Evolutionary conservation across 805 yeast species (phyloP), one percentile per base, ranked within the genome.

Genomic region (Ogataea pilisensis): DNA sequence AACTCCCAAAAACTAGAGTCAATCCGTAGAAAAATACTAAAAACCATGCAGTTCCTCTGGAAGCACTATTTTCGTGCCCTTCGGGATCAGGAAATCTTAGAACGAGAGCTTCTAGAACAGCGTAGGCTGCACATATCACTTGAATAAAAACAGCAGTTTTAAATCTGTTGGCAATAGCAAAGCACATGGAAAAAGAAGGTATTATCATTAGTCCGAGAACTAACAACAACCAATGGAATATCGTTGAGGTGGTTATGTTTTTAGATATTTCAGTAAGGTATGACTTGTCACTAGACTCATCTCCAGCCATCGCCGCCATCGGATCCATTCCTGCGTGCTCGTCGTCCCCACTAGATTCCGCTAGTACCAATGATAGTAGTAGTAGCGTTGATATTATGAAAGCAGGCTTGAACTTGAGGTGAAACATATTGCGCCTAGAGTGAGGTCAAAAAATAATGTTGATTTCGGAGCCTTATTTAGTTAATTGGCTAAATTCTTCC

Each of bases 41-140:
- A 48, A 78, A 73, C 81, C 84, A 76, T n/a, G 78, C 76, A 0
- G 88, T 76, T 0, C 86, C 87, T 40, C 76, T 68, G 11, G 85
- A 76, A 1, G 87, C 78, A 42, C 74, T 62, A 57, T 82, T 83
- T 55, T 84, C 91, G 41, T 79, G 78, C 30, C 80, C 82, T 39
- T 74, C 70, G 27, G 68, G 67, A 55, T 84, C 91, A 1, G 85
- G 81, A 53, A 82, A 84, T 35, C 76, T 64, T 8, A 83, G 64
- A 37, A 82, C 60, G 2, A 79, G 34, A 2, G 78, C 74, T 43
- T 84, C 93, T 20, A 79, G 43, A 0, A 71, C 61, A 1, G 81
- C 72, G 53, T 81, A 84, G 0, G 54, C 66, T 0, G 75, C 67
- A 33, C 75, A 64, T 0, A 70, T 48, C 4, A 68, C 44, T 51